These are phyloP conservation scores for Themeda triandra DNA, from an alignment of 176 grass and related monocot species.

Conservation along the genomic window DNA sequence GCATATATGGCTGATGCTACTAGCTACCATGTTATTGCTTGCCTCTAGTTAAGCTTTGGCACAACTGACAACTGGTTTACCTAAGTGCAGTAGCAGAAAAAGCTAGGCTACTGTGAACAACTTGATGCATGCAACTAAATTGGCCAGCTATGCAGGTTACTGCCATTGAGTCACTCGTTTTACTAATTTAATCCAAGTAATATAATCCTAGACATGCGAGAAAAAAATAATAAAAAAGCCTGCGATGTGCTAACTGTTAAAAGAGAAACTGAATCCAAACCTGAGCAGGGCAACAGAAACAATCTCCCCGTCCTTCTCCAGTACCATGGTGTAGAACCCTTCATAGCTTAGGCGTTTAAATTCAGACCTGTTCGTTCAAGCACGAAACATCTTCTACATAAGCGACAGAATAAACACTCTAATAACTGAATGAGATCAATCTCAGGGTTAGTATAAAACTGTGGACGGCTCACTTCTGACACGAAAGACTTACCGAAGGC, in stretches of 20 bases:
- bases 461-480: background rate
- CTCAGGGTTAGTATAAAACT: background rate
- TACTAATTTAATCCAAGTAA: background rate
- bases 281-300: background rate
- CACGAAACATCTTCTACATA: background rate
- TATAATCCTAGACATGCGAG: background rate
- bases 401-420: background rate
- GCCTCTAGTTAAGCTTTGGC: no score
- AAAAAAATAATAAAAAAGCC: background rate
- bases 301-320: no score
- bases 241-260: background rate
- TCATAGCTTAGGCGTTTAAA: no score
- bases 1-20: no score
- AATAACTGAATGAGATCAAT: background rate
- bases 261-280: constrained; percentile 12
- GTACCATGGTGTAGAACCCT: no score
- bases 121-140: no score
- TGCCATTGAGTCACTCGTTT: background rate
- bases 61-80: no score
- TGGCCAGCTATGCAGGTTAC: background rate
- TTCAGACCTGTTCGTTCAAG: background rate
- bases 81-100: no score
- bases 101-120: no score
- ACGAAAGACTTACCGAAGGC: constrained; percentile 43
- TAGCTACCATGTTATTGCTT: no score